phyloP scores from a whole-genome alignment of 805 yeast genomes.

The Sporopachydermia quercuum region DNA sequence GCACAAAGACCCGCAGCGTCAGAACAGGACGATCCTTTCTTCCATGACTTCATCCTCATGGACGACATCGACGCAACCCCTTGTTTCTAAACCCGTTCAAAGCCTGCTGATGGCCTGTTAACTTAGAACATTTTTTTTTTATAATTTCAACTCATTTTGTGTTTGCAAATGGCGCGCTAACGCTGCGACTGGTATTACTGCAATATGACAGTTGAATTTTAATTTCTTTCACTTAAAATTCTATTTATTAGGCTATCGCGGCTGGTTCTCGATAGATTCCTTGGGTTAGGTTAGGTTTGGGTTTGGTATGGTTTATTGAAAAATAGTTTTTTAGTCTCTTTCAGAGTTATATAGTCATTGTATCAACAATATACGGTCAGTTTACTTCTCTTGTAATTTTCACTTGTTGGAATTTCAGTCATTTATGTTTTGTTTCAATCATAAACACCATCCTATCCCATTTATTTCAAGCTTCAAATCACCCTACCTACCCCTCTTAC shows the following conservation, averaged over 20 bases:
- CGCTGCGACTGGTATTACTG: background rate
- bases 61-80: background rate
- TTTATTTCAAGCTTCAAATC: too few species aligned
- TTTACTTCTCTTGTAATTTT: too few species aligned
- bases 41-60: conserved; percentile 1
- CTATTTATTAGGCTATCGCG: too few species aligned
- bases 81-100: background rate
- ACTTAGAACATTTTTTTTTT: background rate
- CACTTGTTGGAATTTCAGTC: too few species aligned
- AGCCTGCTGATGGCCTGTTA: conserved; percentile 1
- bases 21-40: conserved; percentile 1
- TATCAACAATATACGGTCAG: too few species aligned
- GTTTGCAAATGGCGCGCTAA: conserved; percentile 1
- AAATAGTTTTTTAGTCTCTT: too few species aligned
- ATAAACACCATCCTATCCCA: too few species aligned
- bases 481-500: too few species aligned
- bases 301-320: background rate
- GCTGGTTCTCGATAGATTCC: too few species aligned
- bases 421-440: too few species aligned
- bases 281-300: background rate
- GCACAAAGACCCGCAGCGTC: conserved; percentile 1
- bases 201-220: background rate
- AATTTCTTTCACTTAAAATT: too few species aligned
- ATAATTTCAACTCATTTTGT: background rate
- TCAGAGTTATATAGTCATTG: too few species aligned